Evolutionary conservation across 352 stramenopile species (phyloP).

Genomic region (Phytophthora ohioensis): DNA sequence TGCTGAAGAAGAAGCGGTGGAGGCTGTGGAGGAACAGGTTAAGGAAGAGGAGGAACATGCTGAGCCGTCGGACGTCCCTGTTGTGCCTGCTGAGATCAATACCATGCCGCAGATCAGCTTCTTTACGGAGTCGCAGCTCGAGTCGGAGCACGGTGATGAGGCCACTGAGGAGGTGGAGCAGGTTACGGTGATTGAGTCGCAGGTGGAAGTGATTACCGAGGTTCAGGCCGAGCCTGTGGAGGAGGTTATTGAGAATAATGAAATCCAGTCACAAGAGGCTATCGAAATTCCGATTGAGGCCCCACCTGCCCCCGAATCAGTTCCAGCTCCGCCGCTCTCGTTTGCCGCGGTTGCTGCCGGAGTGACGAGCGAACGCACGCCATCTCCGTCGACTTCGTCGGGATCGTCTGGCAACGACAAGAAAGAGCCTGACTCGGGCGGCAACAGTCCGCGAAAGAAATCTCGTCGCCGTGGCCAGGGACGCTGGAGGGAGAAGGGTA

Average conservation of each 20-base stretch:
- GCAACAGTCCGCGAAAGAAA: conserved; percentile 40
- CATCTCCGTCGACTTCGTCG: conserved; percentile 35
- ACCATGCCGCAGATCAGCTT: conserved; percentile 84
- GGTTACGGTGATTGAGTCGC: conserved; percentile 7
- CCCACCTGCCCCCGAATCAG: conserved; percentile 19
- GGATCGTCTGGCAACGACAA: conserved; percentile 36
- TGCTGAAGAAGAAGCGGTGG: background rate
- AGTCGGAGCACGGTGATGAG: conserved; percentile 35
- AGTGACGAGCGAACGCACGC: conserved; percentile 30
- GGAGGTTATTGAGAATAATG: conserved; percentile 14
- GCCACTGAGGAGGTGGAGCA: conserved; percentile 2
- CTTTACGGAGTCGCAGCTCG: conserved; percentile 82
- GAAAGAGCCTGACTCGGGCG: conserved; percentile 22
- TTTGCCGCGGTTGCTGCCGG: conserved; percentile 54
- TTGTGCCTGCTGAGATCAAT: conserved; percentile 45
- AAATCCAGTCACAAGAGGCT: conserved; percentile 25
- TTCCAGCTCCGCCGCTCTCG: conserved; percentile 54
- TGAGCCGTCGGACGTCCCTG: conserved; percentile 17
- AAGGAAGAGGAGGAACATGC: conserved; percentile 8
- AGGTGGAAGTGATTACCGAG: conserved; percentile 32
- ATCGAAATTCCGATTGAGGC: conserved; percentile 21
- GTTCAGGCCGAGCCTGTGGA: conserved; percentile 29
- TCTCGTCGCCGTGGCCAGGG: conserved; percentile 48
- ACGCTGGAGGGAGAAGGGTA: conserved; percentile 50
- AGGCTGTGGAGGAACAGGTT: conserved; percentile 8